Percentiles rank a stretch among this genome's conserved stretches.
These are phyloP conservation scores for Schizosaccharomyces osmophilus DNA, from an alignment of 805 yeast genomes.

Conservation along the genomic window DNA sequence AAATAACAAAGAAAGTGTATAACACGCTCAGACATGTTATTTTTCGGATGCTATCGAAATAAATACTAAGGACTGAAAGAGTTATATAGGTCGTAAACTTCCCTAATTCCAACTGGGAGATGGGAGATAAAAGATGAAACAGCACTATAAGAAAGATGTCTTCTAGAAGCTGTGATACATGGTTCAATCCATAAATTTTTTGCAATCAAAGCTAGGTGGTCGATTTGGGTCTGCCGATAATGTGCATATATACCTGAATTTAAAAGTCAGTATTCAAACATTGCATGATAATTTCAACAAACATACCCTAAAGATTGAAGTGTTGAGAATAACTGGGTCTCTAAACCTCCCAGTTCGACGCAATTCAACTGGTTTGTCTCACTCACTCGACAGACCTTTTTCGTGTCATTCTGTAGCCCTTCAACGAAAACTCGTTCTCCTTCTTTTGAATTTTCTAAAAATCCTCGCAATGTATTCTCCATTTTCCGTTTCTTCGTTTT, in stretches of 20 bases:
- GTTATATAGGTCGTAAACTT: neutral
- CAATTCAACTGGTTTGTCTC: neutral
- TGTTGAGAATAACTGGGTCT: neutral
- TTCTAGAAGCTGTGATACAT: too few species aligned
- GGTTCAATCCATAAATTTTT: neutral
- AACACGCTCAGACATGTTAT: too few species aligned
- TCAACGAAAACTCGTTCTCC: neutral
- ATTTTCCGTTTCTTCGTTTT: too few species aligned
- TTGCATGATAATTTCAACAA: too few species aligned
- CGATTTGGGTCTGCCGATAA: neutral
- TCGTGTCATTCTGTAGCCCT: neutral
- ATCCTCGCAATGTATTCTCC: too few species aligned
- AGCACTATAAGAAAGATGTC: too few species aligned
- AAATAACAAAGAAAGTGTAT: too few species aligned
- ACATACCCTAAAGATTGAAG: neutral
- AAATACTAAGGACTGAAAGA: neutral
- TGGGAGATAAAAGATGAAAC: too few species aligned
- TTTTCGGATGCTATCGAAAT: too few species aligned
- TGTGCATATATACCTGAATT: neutral
- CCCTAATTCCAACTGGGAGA: too few species aligned
- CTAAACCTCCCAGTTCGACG: neutral
- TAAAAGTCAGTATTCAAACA: neutral
- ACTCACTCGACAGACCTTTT: neutral
- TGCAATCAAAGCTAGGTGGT: neutral
- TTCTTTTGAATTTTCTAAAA: too few species aligned